Base-by-base conservation (phyloP, 805 yeast genomes). In the Candida montana region DNA sequence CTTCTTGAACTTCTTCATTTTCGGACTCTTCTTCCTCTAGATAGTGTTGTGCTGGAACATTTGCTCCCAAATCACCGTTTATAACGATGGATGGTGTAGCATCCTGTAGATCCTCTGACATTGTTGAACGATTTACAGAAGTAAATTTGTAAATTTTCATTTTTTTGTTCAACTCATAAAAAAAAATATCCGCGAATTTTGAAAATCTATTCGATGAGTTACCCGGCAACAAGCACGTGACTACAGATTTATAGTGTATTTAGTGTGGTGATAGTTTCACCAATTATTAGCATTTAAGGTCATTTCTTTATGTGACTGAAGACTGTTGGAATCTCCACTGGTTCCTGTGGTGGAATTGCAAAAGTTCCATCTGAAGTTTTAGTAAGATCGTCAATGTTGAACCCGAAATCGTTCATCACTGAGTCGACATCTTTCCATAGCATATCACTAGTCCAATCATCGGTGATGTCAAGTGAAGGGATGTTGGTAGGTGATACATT, bases 321-420 rank as follows among this genome's bases (percentile, higher is more conserved):
- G 10, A 10, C 15, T 8, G 35, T 33, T 20, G 36, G 29, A 2
- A 20, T 11, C 3, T 23, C 28, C 7, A 12, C 16, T 17, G 38
- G 38, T 15, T 42, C 29, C 9, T 37, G 42, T 12, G 39, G 35
- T n/a, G 31, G 38, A 13, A 38, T 31, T 8, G 38, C 39, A 18
- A 37, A 36, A 7, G 37, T 28, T n/a, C 33, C 36, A 2, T 10
- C 17, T 16, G 34, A 11, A 9, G 45, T 19, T 32, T 43, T 49
- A 3, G 49, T 34, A 13, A 49, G 31, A 33, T 51, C 54, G 30
- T 51, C 59, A 13, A 87, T 79, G 50, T 84, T 86, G 66, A 88
- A 88, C 5, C 96, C 96, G 63, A 87, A 88, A 56, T 87, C 95
- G 56, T 84, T 86, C 95, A 88, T 86, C 44, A 88, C 84, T 36